Base-by-base conservation (phyloP, 257 asterid species). In the Nicotiana attenuata region DNA sequence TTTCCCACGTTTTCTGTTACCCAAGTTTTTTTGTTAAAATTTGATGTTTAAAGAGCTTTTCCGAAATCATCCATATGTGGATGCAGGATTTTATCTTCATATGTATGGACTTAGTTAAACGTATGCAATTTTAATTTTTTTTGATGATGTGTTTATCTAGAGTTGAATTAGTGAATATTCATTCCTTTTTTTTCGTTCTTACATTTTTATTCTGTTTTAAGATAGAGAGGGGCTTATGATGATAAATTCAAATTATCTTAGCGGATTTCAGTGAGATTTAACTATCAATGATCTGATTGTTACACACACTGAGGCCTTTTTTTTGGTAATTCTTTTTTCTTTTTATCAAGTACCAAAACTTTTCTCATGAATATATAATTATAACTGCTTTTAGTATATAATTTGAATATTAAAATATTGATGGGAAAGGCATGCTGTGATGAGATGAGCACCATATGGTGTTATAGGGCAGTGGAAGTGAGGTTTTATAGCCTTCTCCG, bases 181-280 rank as follows among this genome's bases (percentile, higher is more conserved):
- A 41, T 41, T 41, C 11, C 47, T 41, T 41, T 41, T 41, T 7
- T 41, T 38, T 38, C 2, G 28, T 38, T 2, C 7, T 26, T 26
- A 26, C 45, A 7, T 38, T 38, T 38, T 38, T 17, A 7, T 14
- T 7, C 17, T 13, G n/a, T 45, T 24, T 65, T 9, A 13, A 16
- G 38, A 35, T 14, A 15, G 4, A 4, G 2, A 1, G 15, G 13
- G 91, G 92, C 88, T 82, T 77, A 16, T 89, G 95, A 88, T 86
- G 92, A 89, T 80, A 89, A 77, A 56, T 14, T 2, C n/a, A 56
- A 45, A 76, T 33, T 86, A 88, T 89, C 95, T 91, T 91, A 89
- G 95, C 92, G 92, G 93, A 91, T 89, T 91, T 91, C 93, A 87
- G 90, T 85, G 93, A 89, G 93, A 80, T 89, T 81, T 77, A 50